Evolutionary conservation across 345 rosid species (phyloP).

Genomic region (Passiflora organensis): DNA sequence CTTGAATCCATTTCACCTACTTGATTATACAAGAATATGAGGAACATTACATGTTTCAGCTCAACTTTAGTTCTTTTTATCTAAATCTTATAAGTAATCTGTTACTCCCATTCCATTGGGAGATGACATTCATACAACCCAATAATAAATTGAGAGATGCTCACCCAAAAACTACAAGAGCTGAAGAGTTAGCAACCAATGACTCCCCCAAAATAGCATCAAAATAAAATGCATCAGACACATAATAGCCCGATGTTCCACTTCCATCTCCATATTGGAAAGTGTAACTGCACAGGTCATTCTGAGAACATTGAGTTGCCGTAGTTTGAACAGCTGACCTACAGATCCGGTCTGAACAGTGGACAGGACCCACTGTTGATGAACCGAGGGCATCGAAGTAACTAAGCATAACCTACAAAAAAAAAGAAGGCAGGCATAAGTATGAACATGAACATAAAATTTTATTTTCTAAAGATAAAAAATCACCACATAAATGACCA

Average conservation of each 20-base stretch:
- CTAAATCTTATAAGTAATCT: too few species aligned
- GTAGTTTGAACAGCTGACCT: constrained; percentile 45
- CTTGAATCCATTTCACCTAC: background rate
- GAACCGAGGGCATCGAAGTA: constrained; percentile 68
- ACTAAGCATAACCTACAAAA: constrained; percentile 66
- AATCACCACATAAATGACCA: background rate
- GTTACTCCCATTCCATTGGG: too few species aligned
- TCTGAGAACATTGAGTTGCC: constrained; percentile 57
- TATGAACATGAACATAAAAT: background rate
- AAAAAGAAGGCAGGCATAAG: constrained; percentile 12
- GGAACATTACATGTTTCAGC: background rate
- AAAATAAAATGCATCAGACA: constrained; percentile 61
- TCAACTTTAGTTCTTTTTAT: too few species aligned
- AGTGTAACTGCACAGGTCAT: constrained; percentile 72
- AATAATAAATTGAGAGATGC: constrained; percentile 19
- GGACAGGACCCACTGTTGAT: constrained; percentile 52
- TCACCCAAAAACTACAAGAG: constrained; percentile 79
- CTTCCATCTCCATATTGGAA: constrained; percentile 93
- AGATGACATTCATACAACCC: too few species aligned
- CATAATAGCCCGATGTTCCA: constrained; percentile 87
- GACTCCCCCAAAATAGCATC: constrained; percentile 69
- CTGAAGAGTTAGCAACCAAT: constrained; percentile 67
- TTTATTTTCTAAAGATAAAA: too few species aligned
- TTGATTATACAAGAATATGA: background rate
- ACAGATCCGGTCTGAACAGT: constrained; percentile 43